Base-by-base conservation (phyloP, 2,329 filamentous ascomycete species). In the Trichoderma guizhouense region DNA sequence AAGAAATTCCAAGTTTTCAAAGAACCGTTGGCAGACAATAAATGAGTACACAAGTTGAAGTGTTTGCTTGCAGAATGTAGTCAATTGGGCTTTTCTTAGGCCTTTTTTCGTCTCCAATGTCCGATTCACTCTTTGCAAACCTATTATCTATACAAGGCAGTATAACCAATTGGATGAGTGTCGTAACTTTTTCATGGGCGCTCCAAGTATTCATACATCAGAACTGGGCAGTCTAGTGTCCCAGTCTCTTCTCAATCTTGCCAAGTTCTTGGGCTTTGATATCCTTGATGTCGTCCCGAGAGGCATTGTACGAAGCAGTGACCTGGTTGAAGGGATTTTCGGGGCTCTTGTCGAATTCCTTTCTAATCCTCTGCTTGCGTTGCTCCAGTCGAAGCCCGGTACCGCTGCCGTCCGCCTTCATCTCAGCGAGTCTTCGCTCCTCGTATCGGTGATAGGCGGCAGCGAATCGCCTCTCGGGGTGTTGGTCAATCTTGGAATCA, bases 261-360 rank as follows among this genome's bases (percentile, higher is more conserved):
- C 82, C 79, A 83, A 86, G 91, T 84, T 97, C 93, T 70, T 86
- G 81, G 55, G 89, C 84, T 79, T 85, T 88, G 72, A 95, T 83
- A 63, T 88, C 86, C 63, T 86, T 86, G 58, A 97, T 78, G 77
- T 99, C 95, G 5, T 94, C 93, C 82, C 89, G 92, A 26, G 87
- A 88, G 69, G 93, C 89, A 82, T 99, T 93, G 83, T 94, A 97
- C 3, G 86, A 82, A 2, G 90, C 93, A 66, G 85, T 89, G 18
- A 91, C 90, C 84, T 97, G 93, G 83, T 97, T 97, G 84, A 97
- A 96, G 15, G 96, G 96, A 81, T 99, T 99, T 77, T 98, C 95
- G 1, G 93, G 91, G 78, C 92, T 93, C 86, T 94, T 97, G 82
- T 97, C 92, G 81, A 98, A 99, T 84, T 98, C 96, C 86, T 97